Base-by-base conservation (phyloP, 2,329 filamentous ascomycete species). In the Monosporascus sp. region DNA sequence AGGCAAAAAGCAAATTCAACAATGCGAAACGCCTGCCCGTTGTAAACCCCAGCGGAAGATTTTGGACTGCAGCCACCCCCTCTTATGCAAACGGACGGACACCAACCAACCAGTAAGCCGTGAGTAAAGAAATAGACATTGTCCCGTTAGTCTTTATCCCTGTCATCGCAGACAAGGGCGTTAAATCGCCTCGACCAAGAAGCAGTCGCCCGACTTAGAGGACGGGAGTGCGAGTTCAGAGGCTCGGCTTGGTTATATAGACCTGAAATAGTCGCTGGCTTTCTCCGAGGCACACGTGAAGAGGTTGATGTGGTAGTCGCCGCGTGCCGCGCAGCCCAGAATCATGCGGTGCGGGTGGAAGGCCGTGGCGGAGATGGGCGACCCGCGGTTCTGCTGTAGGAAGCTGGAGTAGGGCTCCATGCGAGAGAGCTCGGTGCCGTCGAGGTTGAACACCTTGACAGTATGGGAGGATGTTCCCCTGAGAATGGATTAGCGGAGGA, bases 331-430 rank as follows among this genome's bases (percentile, higher is more conserved):
- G 64, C 89, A 94, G 37, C 91, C 92, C 57, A 99, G 80, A 71
- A 97, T 86, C 74, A 96, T 92, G 50, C 88, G 85, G 71, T 99
- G 94, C 1, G 94, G 94, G 72, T 99, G 94, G 77, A 97, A 99
- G 0, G 92, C 88, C 8, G 93, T 96, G 37, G 89, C 83, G 3
- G 91, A 86, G 60, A 99, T 95, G 1, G 94, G 88, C 7, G 86
- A 84, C 53, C 87, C 86, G 50, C 90, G 87, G 66, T 85, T 91
- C 64, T 91, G 87, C 58, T 90, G 86, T 17, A 96, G 76, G 76
- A 95, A 95, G 67, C 88, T 91, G 47, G 90, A 91, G 70, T 96
- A 95, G 0, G 93, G 93, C 69, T 97, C 92, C 59, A 94, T 84
- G 20, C 84, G 86, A 6, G 90, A 94, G 48, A 97, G 84, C 60